A percentile compares a stretch with the other conserved stretches of the same genome.
These are phyloP conservation scores for Symbiodinium pilosum DNA, from an alignment of 73 alveolate species.

Conservation along the genomic window DNA sequence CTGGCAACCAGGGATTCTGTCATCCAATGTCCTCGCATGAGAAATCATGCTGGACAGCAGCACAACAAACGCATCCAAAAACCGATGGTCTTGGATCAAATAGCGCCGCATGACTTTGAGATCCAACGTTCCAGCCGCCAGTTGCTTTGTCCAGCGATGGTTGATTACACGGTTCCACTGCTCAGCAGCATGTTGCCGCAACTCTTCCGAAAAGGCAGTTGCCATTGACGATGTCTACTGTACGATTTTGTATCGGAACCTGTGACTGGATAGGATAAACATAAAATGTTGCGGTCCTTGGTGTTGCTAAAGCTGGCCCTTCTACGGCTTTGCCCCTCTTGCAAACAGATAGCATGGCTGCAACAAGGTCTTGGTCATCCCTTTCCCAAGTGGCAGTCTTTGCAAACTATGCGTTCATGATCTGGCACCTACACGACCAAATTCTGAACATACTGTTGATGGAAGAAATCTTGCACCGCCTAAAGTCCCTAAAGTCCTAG, in stretches of 20 bases:
- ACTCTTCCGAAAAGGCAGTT: neutral
- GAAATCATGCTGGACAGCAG: constrained; percentile 38
- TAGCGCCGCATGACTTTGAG: constrained; percentile 48
- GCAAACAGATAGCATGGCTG: neutral
- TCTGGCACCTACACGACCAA: no score
- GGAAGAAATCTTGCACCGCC: no score
- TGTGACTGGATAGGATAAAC: no score
- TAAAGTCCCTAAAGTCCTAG: no score
- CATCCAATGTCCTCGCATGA: constrained; percentile 37
- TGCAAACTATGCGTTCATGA: no score
- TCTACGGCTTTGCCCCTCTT: neutral
- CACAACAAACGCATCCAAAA: constrained; percentile 53
- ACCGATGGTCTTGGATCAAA: constrained; percentile 77
- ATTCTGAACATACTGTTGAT: no score
- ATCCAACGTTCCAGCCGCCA: constrained; percentile 32
- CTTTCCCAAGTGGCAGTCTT: no score
- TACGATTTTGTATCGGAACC: no score
- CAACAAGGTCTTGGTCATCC: neutral
- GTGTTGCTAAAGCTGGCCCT: neutral
- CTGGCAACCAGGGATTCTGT: constrained; percentile 48
- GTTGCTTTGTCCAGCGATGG: constrained; percentile 54
- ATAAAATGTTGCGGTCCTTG: no score
- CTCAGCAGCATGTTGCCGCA: constrained; percentile 15
- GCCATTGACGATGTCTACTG: no score
- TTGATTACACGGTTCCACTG: constrained; percentile 58